phyloP scores from a whole-genome alignment of 768 basidiomycete species.

The Auriscalpium microsporum region DNA sequence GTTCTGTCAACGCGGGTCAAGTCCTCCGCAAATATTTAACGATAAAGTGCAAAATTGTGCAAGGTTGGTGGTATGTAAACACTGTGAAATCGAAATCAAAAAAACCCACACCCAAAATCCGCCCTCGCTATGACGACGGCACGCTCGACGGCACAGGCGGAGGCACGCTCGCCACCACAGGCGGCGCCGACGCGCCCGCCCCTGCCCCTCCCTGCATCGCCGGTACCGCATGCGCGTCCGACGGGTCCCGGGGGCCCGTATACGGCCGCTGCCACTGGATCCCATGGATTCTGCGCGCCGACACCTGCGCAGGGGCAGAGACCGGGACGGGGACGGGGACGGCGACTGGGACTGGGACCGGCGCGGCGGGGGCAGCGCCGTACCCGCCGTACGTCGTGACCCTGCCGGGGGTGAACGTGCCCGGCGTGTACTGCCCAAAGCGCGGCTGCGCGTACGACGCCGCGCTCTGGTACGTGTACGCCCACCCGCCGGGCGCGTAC shows the following conservation, averaged over 20 bases:
- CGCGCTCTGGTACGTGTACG: not conserved
- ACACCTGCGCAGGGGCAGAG: not conserved
- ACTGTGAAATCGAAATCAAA: too few species aligned
- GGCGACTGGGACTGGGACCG: not conserved
- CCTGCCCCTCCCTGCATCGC: not conserved
- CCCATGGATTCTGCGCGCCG: constrained; percentile 1
- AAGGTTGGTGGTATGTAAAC: too few species aligned
- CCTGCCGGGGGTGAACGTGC: too few species aligned
- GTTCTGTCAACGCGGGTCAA: too few species aligned
- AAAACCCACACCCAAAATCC: too few species aligned
- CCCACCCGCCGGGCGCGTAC: not conserved
- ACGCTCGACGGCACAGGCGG: too few species aligned
- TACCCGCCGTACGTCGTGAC: not conserved
- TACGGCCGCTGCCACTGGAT: constrained; percentile 12
- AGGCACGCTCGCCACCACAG: too few species aligned
- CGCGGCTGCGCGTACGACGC: not conserved
- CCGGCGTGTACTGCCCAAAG: not conserved
- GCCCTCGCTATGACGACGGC: too few species aligned
- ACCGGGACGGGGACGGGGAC: not conserved
- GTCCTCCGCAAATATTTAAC: too few species aligned
- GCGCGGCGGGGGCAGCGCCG: not conserved
- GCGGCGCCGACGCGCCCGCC: too few species aligned
- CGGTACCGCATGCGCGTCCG: not conserved
- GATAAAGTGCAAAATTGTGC: too few species aligned
- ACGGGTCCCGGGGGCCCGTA: constrained; percentile 1